phyloP scores from a whole-genome alignment of 2,329 filamentous ascomycete species.

The Phaeosphaeriaceae sp. region DNA sequence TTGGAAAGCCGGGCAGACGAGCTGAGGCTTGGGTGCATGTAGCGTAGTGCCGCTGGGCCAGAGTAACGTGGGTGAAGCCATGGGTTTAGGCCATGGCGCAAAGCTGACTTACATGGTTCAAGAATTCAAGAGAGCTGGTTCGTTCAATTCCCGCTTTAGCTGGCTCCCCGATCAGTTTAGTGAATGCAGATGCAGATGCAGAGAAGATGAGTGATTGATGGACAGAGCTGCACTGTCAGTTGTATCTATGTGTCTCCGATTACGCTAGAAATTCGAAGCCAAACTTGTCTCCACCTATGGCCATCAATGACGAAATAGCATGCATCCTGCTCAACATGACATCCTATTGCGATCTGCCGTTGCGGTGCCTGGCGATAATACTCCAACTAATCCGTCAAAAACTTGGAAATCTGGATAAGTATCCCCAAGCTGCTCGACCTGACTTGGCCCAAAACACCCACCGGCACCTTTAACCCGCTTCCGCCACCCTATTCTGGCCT shows the following conservation, averaged over 20 bases:
- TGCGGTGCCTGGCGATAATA: slow-evolving; percentile 26
- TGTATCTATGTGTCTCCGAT: slow-evolving; percentile 17
- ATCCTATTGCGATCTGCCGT: slow-evolving; percentile 14
- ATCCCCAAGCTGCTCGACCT: too few relatives aligned
- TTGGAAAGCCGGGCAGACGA: slow-evolving; percentile 18
- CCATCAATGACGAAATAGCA: slow-evolving; percentile 31
- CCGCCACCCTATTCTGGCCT: slow-evolving; percentile 12
- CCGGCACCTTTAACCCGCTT: slow-evolving; percentile 21
- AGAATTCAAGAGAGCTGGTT: slow-evolving; percentile 15
- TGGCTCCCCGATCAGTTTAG: background rate
- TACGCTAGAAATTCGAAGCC: slow-evolving; percentile 29
- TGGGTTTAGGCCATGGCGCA: too few relatives aligned
- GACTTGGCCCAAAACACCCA: slow-evolving; percentile 20
- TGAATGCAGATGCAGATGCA: slow-evolving; percentile 1
- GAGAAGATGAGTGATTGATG: background rate
- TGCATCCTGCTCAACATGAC: background rate
- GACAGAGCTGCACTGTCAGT: background rate
- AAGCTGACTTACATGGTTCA: slow-evolving; percentile 32
- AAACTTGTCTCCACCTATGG: slow-evolving; percentile 26
- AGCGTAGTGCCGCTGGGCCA: slow-evolving; percentile 24
- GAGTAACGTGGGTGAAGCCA: slow-evolving; percentile 25
- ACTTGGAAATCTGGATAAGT: slow-evolving; percentile 26
- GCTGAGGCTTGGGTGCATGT: slow-evolving; percentile 27
- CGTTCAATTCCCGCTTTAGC: background rate
- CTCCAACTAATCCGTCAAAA: slow-evolving; percentile 26